Evolutionary conservation across 2,329 filamentous ascomycete species (phyloP).

Genomic region (Calycina herbarum): DNA sequence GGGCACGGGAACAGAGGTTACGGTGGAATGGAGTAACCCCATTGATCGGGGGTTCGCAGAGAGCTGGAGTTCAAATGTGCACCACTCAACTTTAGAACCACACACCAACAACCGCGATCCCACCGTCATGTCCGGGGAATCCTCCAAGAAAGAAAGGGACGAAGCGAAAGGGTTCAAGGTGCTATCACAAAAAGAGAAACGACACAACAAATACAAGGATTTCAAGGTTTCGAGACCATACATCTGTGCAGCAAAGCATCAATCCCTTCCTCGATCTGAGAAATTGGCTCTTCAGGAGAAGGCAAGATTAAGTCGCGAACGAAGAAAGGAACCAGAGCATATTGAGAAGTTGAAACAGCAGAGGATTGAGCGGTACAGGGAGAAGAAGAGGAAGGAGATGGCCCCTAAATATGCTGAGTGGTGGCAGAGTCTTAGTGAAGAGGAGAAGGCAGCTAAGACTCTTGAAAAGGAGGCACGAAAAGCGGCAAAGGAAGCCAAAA

Average conservation of each 20-base stretch:
- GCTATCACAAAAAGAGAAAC: not conserved
- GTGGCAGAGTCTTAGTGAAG: not conserved
- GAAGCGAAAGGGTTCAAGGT: not conserved
- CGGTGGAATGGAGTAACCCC: slow-evolving; percentile 39
- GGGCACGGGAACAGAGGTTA: slow-evolving; percentile 24
- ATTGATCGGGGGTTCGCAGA: slow-evolving; percentile 41
- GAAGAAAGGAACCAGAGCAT: not conserved
- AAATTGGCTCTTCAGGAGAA: not conserved
- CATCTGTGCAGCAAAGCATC: not conserved
- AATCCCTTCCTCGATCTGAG: not conserved
- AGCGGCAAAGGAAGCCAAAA: not conserved
- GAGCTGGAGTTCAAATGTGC: slow-evolving; percentile 38
- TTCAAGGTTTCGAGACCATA: not conserved
- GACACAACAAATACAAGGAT: not conserved
- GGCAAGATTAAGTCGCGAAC: not conserved
- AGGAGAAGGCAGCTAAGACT: not conserved
- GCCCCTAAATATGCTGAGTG: not conserved
- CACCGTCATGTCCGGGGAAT: not conserved
- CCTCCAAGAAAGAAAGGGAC: not conserved
- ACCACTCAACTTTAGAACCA: slow-evolving; percentile 34
- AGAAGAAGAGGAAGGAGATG: not conserved
- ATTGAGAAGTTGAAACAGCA: not conserved
- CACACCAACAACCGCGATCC: not conserved
- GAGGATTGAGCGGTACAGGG: not conserved
- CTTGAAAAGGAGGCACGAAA: not conserved